Evolutionary conservation across 768 basidiomycete species (phyloP).

Genomic region (Gymnopilus junonius): DNA sequence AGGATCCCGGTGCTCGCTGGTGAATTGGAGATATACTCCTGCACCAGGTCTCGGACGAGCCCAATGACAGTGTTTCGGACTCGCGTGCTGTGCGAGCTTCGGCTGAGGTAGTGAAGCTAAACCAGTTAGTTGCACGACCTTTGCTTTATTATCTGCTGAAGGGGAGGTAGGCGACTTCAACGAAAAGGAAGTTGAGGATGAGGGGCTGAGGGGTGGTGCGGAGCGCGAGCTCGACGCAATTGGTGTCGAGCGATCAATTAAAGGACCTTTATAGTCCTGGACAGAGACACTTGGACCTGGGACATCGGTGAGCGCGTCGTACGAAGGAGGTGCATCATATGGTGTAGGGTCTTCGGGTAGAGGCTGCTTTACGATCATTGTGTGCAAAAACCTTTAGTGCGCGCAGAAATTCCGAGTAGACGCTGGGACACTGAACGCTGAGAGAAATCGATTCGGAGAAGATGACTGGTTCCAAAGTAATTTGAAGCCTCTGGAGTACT

Average conservation of each 20-base stretch:
- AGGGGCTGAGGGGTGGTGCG: constrained; percentile 13
- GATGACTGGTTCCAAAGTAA: not conserved
- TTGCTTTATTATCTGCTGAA: constrained; percentile 32
- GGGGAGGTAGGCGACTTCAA: constrained; percentile 13
- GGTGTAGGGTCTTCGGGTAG: constrained; percentile 44
- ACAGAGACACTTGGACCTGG: not conserved
- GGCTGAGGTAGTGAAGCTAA: constrained; percentile 33
- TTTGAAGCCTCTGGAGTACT: not conserved
- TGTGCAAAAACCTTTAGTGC: not conserved
- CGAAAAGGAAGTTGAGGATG: constrained; percentile 8
- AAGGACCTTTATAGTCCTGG: constrained; percentile 11
- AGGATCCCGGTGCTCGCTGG: constrained; percentile 49
- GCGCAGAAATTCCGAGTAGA: not conserved
- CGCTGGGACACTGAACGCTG: not conserved
- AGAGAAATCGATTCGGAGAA: not conserved
- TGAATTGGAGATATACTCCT: constrained; percentile 35
- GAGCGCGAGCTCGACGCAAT: constrained; percentile 1
- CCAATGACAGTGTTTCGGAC: constrained; percentile 55
- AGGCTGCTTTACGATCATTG: constrained; percentile 36
- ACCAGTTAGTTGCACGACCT: constrained; percentile 35
- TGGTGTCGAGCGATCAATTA: not conserved
- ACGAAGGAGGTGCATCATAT: constrained; percentile 44
- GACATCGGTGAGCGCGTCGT: constrained; percentile 30
- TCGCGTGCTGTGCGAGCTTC: constrained; percentile 44
- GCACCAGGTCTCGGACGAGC: constrained; percentile 63